phyloP scores from a whole-genome alignment of 2,329 filamentous ascomycete genomes.

The Colletotrichum camelliae region DNA sequence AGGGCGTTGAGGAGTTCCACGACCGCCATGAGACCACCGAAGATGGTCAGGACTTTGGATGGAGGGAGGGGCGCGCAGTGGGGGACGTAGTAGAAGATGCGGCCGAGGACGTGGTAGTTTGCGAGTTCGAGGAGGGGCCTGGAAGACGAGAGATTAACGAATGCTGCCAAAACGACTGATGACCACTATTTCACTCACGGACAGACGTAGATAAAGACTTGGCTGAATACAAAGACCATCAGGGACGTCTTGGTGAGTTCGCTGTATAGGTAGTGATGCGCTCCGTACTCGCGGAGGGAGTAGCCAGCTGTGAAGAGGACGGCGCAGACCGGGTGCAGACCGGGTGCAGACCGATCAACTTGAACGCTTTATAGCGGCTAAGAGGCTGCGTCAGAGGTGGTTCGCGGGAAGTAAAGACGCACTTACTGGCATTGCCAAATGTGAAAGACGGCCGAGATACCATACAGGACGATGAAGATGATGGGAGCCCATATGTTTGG shows the following conservation, averaged over 20 bases:
- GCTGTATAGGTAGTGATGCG: conserved; percentile 49
- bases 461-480: conserved; percentile 54
- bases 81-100: conserved; percentile 67
- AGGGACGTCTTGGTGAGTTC: conserved; percentile 26
- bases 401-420: background rate
- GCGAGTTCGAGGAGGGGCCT: conserved; percentile 66
- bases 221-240: conserved; percentile 50
- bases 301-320: conserved; percentile 59
- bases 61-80: conserved; percentile 61
- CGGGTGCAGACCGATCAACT: conserved; percentile 53
- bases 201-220: conserved; percentile 38
- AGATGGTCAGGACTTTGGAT: conserved; percentile 47
- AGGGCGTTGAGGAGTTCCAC: conserved; percentile 53
- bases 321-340: conserved; percentile 55
- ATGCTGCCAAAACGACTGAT: too few relatives aligned
- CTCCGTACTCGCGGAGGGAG: conserved; percentile 55
- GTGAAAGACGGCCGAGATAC: conserved; percentile 50
- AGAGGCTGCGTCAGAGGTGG: background rate
- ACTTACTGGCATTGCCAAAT: conserved; percentile 56
- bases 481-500: conserved; percentile 61
- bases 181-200: conserved; percentile 35
- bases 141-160: background rate
- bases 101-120: conserved; percentile 69
- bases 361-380: conserved; percentile 58
- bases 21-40: conserved; percentile 48